Evolutionary conservation across 768 basidiomycete species (phyloP).

Genomic region (Phylloporus scabripes): DNA sequence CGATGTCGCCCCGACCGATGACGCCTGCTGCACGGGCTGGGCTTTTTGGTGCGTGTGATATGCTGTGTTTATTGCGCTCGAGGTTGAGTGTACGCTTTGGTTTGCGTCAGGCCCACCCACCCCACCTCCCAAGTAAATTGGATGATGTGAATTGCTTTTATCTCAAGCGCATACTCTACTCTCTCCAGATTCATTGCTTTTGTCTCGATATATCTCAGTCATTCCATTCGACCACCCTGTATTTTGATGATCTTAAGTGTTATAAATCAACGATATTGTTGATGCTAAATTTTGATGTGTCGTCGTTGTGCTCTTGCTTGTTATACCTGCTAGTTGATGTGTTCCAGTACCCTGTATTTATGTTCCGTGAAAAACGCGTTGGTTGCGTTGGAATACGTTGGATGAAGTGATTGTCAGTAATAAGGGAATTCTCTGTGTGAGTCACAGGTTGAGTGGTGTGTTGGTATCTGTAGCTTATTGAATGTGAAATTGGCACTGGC

Average conservation of each 20-base stretch:
- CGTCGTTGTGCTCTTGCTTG: neutral
- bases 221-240: neutral
- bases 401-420: neutral
- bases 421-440: no score
- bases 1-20: conserved; percentile 29
- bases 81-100: neutral
- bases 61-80: neutral
- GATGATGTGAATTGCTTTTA: neutral
- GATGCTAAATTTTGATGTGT: neutral
- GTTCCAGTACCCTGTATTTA: neutral
- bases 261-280: neutral
- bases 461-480: no score
- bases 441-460: no score
- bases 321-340: neutral
- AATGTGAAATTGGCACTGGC: no score
- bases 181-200: neutral
- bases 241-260: neutral
- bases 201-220: neutral
- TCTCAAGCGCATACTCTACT: neutral
- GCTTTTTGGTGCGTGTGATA: conserved; percentile 51
- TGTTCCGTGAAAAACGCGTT: neutral
- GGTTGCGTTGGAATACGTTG: neutral
- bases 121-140: conserved; percentile 3
- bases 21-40: conserved; percentile 53
- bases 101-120: conserved; percentile 30